These are phyloP conservation scores for Rhododendron simsii DNA, from an alignment of 148 eudicot species.

Conservation along the genomic window DNA sequence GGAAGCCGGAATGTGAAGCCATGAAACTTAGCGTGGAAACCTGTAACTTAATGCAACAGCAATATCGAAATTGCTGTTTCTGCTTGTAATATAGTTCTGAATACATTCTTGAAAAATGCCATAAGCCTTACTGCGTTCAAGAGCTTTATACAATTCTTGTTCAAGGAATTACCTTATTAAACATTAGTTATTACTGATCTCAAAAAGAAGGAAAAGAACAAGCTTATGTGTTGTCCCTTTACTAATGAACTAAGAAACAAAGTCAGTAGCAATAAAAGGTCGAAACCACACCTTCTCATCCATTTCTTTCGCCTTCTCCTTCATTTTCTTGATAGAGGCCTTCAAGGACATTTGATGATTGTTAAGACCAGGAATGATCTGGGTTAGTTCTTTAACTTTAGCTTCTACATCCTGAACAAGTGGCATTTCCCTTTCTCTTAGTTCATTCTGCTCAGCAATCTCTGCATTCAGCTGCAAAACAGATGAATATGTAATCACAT, in stretches of 20 bases:
- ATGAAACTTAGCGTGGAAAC: not conserved
- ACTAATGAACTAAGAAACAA: not conserved
- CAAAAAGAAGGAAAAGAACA: not conserved
- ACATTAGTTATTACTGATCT: not conserved
- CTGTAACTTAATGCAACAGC: not conserved
- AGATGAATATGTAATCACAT: not conserved
- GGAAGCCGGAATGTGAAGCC: not conserved
- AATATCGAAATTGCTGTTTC: not conserved
- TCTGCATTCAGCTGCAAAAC: constrained; percentile 58
- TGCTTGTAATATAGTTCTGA: not conserved
- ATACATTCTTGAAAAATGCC: not conserved
- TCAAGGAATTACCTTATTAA: not conserved
- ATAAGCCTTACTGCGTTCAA: not conserved
- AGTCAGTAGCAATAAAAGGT: not conserved
- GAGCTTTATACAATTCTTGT: not conserved
- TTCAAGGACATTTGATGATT: constrained; percentile 61
- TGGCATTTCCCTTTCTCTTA: constrained; percentile 68
- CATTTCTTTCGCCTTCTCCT: constrained; percentile 69
- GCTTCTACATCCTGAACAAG: constrained; percentile 60
- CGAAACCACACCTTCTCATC: constrained; percentile 54
- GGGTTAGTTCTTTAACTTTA: constrained; percentile 63
- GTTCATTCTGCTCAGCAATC: constrained; percentile 47
- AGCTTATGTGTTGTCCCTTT: not conserved
- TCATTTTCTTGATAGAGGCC: constrained; percentile 46
- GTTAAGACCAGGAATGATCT: constrained; percentile 59